A percentile compares a stretch with the other conserved stretches of the same genome.
Evolutionary conservation across 495 filamentous ascomycete species (phyloP).

Genomic region (Astrocystis sublimbata): DNA sequence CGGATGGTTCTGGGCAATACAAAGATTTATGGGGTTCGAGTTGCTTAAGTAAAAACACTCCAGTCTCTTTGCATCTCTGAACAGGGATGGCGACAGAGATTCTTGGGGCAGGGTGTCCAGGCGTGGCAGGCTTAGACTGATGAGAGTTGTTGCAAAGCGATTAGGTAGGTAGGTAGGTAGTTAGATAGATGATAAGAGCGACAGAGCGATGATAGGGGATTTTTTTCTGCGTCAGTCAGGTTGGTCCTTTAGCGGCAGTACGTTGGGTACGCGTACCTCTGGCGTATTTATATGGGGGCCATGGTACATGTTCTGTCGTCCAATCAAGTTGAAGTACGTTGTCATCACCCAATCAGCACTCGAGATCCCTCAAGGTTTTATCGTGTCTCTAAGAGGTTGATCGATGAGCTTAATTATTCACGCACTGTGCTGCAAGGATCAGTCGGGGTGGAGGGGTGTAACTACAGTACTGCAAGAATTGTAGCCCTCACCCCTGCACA

Average conservation of each 20-base stretch:
- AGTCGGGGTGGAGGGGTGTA: too few species aligned
- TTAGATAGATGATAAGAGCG: constrained; percentile 1
- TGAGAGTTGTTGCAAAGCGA: background rate
- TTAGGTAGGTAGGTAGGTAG: background rate
- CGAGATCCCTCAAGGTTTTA: constrained; percentile 2
- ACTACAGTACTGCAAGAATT: too few species aligned
- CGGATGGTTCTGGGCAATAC: background rate
- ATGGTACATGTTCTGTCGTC: background rate
- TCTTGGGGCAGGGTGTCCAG: background rate
- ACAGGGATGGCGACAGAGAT: background rate
- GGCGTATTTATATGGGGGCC: background rate
- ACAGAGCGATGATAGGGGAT: background rate
- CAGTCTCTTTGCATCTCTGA: too few species aligned
- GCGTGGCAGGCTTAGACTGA: too few species aligned
- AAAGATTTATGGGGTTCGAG: constrained; percentile 12
- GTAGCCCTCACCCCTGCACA: too few species aligned
- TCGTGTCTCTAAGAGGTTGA: constrained; percentile 3
- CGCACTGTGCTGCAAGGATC: background rate
- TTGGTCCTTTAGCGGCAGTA: too few species aligned
- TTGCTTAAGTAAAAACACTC: constrained; percentile 10
- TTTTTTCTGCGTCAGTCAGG: background rate
- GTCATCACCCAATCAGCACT: constrained; percentile 5
- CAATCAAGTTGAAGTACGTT: background rate
- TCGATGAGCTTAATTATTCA: background rate
- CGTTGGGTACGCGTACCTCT: too few species aligned